These are phyloP conservation scores for Pseudomonodictys pantanalensis DNA, from an alignment of 495 filamentous ascomycete genomes.

Conservation along the genomic window DNA sequence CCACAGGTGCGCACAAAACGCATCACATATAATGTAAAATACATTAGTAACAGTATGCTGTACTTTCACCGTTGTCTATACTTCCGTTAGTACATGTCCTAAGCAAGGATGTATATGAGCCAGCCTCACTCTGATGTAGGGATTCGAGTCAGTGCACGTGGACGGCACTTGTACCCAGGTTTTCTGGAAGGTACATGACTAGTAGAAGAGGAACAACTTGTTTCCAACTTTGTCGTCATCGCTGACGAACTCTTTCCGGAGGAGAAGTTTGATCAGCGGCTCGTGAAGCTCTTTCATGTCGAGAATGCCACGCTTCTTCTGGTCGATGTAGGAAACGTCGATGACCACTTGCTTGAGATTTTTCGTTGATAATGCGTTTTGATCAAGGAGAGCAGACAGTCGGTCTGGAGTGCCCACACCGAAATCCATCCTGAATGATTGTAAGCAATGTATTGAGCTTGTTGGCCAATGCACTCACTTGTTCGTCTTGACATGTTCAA, in stretches of 20 bases:
- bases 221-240: slow-evolving; percentile 8
- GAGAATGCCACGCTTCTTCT: slow-evolving; percentile 85
- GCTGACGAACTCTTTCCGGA: slow-evolving; percentile 63
- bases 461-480: slow-evolving; percentile 42
- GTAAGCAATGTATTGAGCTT: slow-evolving; percentile 2
- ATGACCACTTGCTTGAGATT: slow-evolving; percentile 76
- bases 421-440: slow-evolving; percentile 61
- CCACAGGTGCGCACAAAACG: too few relatives aligned
- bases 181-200: slow-evolving; percentile 21
- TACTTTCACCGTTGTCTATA: too few relatives aligned
- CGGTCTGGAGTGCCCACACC: slow-evolving; percentile 86
- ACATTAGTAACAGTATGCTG: too few relatives aligned
- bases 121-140: too few relatives aligned
- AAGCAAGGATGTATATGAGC: too few relatives aligned
- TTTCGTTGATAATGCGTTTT: slow-evolving; percentile 34
- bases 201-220: slow-evolving; percentile 54
- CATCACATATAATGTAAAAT: too few relatives aligned
- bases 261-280: slow-evolving; percentile 68
- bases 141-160: too few relatives aligned
- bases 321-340: slow-evolving; percentile 85
- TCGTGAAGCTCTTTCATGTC: slow-evolving; percentile 89
- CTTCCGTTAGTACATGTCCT: too few relatives aligned
- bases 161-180: too few relatives aligned
- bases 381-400: slow-evolving; percentile 72
- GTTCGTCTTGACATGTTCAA: slow-evolving; percentile 64